Conservation (phyloP, 352 stramenopile genomes). For the Globisporangium paroecandrum region DNA sequence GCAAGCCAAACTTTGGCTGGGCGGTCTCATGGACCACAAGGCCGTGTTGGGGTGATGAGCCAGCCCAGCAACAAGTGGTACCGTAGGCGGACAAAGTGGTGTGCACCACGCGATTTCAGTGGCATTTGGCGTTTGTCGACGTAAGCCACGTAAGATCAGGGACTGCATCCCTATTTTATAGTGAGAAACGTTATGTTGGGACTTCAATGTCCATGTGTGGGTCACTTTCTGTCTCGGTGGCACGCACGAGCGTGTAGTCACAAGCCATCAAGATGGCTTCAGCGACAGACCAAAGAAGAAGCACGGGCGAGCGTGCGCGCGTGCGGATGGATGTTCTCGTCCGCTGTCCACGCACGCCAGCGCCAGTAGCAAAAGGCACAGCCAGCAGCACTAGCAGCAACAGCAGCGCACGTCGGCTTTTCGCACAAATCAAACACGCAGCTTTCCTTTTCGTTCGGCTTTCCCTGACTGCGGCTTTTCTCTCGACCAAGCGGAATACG, state of each 20-base stretch:
- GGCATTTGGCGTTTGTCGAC: background rate
- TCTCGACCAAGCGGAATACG: background rate
- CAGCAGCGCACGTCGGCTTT: background rate
- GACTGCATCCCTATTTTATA: background rate
- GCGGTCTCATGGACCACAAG: background rate
- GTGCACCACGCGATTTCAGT: background rate
- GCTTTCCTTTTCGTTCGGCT: background rate
- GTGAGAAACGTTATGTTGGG: background rate
- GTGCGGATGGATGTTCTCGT: background rate
- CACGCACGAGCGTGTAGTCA: background rate
- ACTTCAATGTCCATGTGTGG: background rate
- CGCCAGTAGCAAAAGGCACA: background rate
- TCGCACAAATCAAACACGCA: background rate
- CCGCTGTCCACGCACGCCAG: background rate
- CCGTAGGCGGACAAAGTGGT: background rate
- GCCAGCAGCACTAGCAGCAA: background rate
- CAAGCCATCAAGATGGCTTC: constrained; percentile 10
- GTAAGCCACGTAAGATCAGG: background rate
- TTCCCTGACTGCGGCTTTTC: constrained; percentile 1
- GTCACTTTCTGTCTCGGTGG: background rate
- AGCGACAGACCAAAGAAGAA: constrained; percentile 2
- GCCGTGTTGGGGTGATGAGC: constrained; percentile 1
- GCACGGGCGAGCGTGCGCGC: background rate
- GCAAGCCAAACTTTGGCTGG: no score
- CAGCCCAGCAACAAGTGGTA: background rate